phyloP scores from a whole-genome alignment of 2,329 filamentous ascomycete species.

The Neonectria punicea region DNA sequence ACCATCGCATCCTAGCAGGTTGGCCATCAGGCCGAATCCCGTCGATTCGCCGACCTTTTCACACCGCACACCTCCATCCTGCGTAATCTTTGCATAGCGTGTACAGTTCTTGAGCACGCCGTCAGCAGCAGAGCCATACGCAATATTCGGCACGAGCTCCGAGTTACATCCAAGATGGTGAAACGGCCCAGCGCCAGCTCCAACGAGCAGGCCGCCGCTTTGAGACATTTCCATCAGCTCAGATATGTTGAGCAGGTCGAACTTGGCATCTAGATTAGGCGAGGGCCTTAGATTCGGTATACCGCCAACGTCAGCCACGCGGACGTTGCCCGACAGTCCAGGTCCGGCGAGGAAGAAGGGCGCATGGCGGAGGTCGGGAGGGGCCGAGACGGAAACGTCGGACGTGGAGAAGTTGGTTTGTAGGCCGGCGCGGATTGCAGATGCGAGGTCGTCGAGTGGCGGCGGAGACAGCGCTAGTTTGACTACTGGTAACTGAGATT shows the following conservation, averaged over 20 bases:
- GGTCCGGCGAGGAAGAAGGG: slow-evolving; percentile 52
- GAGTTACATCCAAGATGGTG: slow-evolving; percentile 54
- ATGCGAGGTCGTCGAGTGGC: slow-evolving; percentile 40
- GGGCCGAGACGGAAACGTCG: slow-evolving; percentile 40
- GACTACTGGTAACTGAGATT: slow-evolving; percentile 3
- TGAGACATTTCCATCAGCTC: slow-evolving; percentile 50
- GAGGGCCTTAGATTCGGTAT: slow-evolving; percentile 52
- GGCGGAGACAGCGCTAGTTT: slow-evolving; percentile 39
- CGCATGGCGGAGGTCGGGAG: slow-evolving; percentile 50
- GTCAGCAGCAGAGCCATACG: slow-evolving; percentile 41
- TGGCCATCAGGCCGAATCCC: slow-evolving; percentile 55
- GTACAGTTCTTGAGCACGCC: slow-evolving; percentile 41
- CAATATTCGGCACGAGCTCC: slow-evolving; percentile 54
- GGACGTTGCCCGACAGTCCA: slow-evolving; percentile 52
- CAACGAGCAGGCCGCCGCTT: slow-evolving; percentile 48
- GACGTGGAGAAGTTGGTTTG: slow-evolving; percentile 37
- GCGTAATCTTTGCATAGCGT: slow-evolving; percentile 41
- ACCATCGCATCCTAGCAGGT: slow-evolving; percentile 53
- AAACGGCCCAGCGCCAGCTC: slow-evolving; percentile 56
- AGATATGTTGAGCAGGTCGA: slow-evolving; percentile 46
- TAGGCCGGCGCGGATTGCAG: slow-evolving; percentile 31
- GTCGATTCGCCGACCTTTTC: slow-evolving; percentile 41
- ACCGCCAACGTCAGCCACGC: slow-evolving; percentile 57
- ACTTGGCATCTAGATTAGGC: slow-evolving; percentile 49
- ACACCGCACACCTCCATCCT: slow-evolving; percentile 28